These are phyloP conservation scores for Beauveria asiatica DNA, from an alignment of 2,329 filamentous ascomycete genomes.

Conservation along the genomic window DNA sequence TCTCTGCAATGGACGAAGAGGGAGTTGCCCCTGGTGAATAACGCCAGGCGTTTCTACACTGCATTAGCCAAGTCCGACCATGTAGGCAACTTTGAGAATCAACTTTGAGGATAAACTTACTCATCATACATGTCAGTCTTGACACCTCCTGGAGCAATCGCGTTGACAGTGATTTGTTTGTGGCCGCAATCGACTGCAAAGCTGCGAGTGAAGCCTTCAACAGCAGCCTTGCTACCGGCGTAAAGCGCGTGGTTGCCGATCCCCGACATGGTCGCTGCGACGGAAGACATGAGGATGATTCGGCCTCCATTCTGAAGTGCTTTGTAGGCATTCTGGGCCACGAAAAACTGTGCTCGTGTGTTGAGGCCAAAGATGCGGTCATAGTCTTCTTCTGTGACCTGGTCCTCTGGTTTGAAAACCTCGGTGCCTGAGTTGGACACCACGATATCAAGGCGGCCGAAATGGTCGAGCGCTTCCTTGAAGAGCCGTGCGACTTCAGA, in stretches of 20 bases:
- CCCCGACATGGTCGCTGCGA: slow-evolving; percentile 48
- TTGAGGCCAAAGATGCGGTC: slow-evolving; percentile 66
- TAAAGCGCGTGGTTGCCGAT: slow-evolving; percentile 51
- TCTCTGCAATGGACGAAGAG: not conserved
- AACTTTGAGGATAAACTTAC: not conserved
- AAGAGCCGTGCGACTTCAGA: slow-evolving; percentile 54
- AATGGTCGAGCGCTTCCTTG: slow-evolving; percentile 54
- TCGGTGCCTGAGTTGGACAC: slow-evolving; percentile 61
- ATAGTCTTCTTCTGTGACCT: slow-evolving; percentile 59
- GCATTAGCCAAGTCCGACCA: not conserved
- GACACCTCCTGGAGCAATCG: slow-evolving; percentile 63
- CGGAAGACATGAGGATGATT: slow-evolving; percentile 64
- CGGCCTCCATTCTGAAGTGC: slow-evolving; percentile 61
- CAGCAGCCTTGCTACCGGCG: slow-evolving; percentile 63
- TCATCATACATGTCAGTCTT: slow-evolving; percentile 61
- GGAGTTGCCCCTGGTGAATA: not conserved
- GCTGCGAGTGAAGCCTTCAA: slow-evolving; percentile 63
- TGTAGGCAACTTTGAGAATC: not conserved
- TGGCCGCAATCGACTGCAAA: slow-evolving; percentile 64
- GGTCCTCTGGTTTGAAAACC: slow-evolving; percentile 58
- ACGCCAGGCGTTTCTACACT: not conserved
- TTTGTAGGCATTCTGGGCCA: slow-evolving; percentile 66
- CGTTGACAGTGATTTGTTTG: slow-evolving; percentile 62
- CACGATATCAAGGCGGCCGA: slow-evolving; percentile 63
- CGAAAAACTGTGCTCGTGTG: slow-evolving; percentile 66